Evolutionary conservation across 148 eudicot species (phyloP), one percentile per base, ranked within the genome.

Genomic region (Polygonum aviculare): DNA sequence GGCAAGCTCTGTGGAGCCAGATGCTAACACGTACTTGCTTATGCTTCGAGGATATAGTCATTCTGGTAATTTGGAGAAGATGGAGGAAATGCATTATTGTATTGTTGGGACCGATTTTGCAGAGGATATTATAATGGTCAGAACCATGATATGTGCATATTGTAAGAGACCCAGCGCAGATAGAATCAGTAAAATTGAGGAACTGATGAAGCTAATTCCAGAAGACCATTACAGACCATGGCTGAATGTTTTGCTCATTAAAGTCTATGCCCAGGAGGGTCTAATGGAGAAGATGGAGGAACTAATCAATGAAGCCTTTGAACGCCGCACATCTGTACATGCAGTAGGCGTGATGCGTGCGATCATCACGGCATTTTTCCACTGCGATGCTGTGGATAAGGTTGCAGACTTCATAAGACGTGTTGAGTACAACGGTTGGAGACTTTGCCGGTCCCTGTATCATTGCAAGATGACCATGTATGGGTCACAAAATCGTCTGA

Each of bases 401-500:
- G 89, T 95, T 55, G 85, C 88, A 35, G 65, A 73, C 44, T 95
- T 95, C 80, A 87, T 90, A 62, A 85, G 79, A 65, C 90, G 80
- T 76, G 91, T 96, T 8, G 94, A 88, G 79, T 8, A 2, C 80
- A 86, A 87, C 1, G 94, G 94, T 51, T 95, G 98, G 98, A 89
- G 76, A 80, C 73, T 87, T 18, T 90, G 91, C 60, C 74, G 91
- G 77, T 89, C 93, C 26, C 77, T 90, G 22, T 95, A 92, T 81
- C 98, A 90, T 69, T 86, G 92, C 82, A 82, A 84, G 77, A 89
- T 92, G 98, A 83, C 88, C 51, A 81, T 92, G 96, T 90, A 87
- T 81, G 80, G 83, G 47, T 81, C 84, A 26, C 85, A 92, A 60
- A 84, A 83, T 52, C 92, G 97, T 33, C 57, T 92, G 65, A 78